Evolutionary conservation across 2,329 filamentous ascomycete genomes (phyloP).

Genomic region (Ceratocystiopsis sp.): DNA sequence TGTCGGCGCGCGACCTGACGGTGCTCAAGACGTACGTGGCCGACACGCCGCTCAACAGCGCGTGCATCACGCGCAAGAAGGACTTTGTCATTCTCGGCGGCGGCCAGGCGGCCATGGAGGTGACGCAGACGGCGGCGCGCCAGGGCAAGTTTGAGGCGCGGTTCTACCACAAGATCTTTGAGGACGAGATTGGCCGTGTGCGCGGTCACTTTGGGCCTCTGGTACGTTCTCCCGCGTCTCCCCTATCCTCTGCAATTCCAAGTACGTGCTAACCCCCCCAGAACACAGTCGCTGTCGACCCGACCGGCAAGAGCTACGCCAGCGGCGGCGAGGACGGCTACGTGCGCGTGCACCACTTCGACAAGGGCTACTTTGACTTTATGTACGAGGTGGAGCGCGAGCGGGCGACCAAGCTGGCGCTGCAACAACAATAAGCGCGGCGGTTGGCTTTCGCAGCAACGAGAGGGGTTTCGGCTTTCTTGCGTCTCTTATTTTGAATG

Average conservation of each 20-base stretch:
- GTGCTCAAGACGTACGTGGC: conserved; percentile 83
- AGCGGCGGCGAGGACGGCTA: conserved; percentile 97
- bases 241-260: too few relatives aligned
- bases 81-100: conserved; percentile 95
- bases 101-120: conserved; percentile 97
- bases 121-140: conserved; percentile 81
- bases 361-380: conserved; percentile 98
- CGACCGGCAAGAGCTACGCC: conserved; percentile 80
- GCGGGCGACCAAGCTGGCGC: conserved; percentile 29
- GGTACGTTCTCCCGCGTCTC: conserved; percentile 17
- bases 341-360: conserved; percentile 95
- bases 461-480: too few relatives aligned
- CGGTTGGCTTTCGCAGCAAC: too few relatives aligned
- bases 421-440: conserved; percentile 7
- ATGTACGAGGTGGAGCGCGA: conserved; percentile 97
- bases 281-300: conserved; percentile 91
- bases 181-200: conserved; percentile 95
- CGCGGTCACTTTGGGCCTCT: conserved; percentile 92
- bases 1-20: conserved; percentile 71
- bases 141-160: conserved; percentile 99
- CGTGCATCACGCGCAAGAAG: conserved; percentile 85
- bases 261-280: conserved; percentile 10
- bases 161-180: conserved; percentile 99
- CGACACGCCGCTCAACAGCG: conserved; percentile 94
- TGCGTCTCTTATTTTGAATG: too few relatives aligned